A percentile compares a stretch with the other conserved stretches of the same genome.
phyloP scores from a whole-genome alignment of 208 protist genomes.

The Leishmania martiniquensis region DNA sequence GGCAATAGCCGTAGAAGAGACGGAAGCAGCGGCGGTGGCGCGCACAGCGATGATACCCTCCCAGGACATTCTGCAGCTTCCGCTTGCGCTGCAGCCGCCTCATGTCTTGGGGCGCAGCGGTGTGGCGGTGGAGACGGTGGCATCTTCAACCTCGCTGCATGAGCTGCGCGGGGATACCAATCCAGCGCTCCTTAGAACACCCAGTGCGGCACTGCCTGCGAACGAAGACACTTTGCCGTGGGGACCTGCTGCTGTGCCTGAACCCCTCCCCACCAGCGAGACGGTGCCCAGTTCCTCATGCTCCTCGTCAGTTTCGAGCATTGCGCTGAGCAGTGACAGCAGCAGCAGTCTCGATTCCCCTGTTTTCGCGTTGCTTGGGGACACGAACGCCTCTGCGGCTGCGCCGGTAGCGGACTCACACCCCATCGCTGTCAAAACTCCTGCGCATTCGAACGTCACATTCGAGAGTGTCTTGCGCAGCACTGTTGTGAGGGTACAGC shows the following conservation, averaged over 20 bases:
- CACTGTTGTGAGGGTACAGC: conserved; percentile 7
- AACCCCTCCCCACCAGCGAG: background rate
- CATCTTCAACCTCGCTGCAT: background rate
- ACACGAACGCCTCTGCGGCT: background rate
- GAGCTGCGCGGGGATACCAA: background rate
- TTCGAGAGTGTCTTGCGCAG: background rate
- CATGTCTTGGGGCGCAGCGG: background rate
- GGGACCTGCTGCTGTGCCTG: background rate
- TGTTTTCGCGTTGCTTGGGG: background rate
- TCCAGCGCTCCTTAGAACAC: background rate
- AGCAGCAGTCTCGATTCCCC: background rate
- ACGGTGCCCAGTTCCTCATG: background rate
- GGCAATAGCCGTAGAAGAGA: background rate
- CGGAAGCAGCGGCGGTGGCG: background rate
- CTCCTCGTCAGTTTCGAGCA: background rate
- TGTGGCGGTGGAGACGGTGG: conserved; percentile 2
- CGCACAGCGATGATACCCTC: background rate
- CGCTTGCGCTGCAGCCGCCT: background rate
- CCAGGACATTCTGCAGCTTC: conserved; percentile 11
- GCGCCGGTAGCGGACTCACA: background rate
- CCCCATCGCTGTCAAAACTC: background rate
- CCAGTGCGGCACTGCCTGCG: background rate
- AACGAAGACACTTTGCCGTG: background rate
- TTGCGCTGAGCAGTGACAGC: background rate
- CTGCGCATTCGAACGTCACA: background rate